phyloP scores from a whole-genome alignment of 2,329 filamentous ascomycete genomes.

The Fusarium duplospermum region DNA sequence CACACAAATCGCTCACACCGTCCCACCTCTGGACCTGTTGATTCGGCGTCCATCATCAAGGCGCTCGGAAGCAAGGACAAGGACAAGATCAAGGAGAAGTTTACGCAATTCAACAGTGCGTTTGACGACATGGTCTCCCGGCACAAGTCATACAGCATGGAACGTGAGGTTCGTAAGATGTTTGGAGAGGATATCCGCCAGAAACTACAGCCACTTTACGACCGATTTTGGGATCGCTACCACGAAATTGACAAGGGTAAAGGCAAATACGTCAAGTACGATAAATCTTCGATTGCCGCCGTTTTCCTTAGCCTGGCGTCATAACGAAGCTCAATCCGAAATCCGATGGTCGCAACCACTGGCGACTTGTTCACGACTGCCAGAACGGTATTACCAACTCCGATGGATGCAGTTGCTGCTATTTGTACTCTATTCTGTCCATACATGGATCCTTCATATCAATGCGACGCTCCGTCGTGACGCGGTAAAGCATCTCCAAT shows the following conservation, averaged over 20 bases:
- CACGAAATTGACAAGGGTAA: slow-evolving; percentile 98
- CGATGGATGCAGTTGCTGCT: neutral
- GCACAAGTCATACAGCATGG: slow-evolving; percentile 89
- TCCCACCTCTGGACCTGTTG: slow-evolving; percentile 79
- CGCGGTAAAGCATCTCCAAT: neutral
- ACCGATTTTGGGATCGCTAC: slow-evolving; percentile 95
- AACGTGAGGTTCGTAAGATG: slow-evolving; percentile 85
- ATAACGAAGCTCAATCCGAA: slow-evolving; percentile 34
- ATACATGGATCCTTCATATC: neutral
- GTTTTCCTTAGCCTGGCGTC: slow-evolving; percentile 65
- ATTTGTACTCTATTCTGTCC: neutral
- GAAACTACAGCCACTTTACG: slow-evolving; percentile 94
- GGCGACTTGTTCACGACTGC: neutral
- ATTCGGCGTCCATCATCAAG: slow-evolving; percentile 88
- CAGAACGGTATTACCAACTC: neutral
- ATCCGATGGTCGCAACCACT: neutral
- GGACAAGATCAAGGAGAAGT: slow-evolving; percentile 96
- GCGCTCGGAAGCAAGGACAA: slow-evolving; percentile 89
- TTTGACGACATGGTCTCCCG: slow-evolving; percentile 90
- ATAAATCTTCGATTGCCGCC: slow-evolving; percentile 82
- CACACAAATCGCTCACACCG: slow-evolving; percentile 83
- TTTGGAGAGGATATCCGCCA: slow-evolving; percentile 87
- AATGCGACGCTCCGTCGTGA: neutral
- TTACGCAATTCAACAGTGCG: slow-evolving; percentile 86
- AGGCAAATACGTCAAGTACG: slow-evolving; percentile 98